These are phyloP conservation scores for Schizopora paradoxa DNA, from an alignment of 1,284 basidiomycete species.

Conservation along the genomic window DNA sequence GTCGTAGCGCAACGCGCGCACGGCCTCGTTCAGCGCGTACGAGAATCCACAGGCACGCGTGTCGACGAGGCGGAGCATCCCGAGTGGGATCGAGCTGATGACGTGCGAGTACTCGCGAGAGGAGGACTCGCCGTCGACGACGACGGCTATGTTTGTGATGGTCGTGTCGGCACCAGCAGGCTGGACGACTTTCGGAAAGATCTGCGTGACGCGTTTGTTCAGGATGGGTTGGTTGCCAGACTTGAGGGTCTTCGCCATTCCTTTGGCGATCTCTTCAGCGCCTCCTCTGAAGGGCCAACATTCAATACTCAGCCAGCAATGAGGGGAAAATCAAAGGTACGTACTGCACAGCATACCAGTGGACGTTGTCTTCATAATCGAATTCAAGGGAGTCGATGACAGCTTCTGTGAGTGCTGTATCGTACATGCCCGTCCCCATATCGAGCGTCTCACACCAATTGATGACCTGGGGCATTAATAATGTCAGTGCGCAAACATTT, in stretches of 20 bases:
- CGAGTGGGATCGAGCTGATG: slow-evolving; percentile 17
- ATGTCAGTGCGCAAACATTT: too few species aligned
- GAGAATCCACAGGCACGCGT: background rate
- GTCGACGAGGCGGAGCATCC: slow-evolving; percentile 12
- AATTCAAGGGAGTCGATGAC: slow-evolving; percentile 11
- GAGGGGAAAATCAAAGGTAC: background rate
- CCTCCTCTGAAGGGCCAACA: background rate
- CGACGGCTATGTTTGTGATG: too few species aligned
- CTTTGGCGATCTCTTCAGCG: background rate
- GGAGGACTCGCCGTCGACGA: background rate
- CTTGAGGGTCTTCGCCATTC: background rate
- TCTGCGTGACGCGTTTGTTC: slow-evolving; percentile 7
- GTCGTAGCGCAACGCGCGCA: slow-evolving; percentile 7
- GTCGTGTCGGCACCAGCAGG: too few species aligned
- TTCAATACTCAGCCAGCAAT: background rate
- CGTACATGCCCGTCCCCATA: slow-evolving; percentile 15
- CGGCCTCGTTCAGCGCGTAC: slow-evolving; percentile 4
- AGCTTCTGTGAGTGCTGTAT: slow-evolving; percentile 20
- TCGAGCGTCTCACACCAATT: slow-evolving; percentile 24
- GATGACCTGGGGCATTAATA: too few species aligned
- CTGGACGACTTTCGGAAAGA: too few species aligned
- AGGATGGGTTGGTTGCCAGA: background rate
- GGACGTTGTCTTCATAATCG: background rate
- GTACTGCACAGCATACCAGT: slow-evolving; percentile 15
- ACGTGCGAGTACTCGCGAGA: slow-evolving; percentile 8